Percentiles rank a stretch among this genome's conserved stretches.
phyloP scores from a whole-genome alignment of 371 early-diverging fungal genomes.

The Capillidium rhysosporum region DNA sequence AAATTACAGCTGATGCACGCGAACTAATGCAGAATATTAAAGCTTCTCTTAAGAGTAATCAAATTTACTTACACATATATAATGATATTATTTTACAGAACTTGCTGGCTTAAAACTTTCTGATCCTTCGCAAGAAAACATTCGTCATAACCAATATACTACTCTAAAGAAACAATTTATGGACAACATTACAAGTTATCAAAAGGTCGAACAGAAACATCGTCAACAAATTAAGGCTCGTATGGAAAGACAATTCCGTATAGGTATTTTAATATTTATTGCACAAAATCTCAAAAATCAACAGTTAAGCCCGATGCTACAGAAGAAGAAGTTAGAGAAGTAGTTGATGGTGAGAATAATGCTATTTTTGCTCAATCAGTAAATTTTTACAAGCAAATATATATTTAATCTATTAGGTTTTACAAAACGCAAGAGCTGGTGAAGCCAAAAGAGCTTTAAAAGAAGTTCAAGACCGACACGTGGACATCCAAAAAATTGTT shows the following conservation, averaged over 20 bases:
- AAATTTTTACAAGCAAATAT: slow-evolving; percentile 4
- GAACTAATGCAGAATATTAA: slow-evolving; percentile 2
- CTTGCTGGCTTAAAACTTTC: background rate
- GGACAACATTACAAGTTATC: slow-evolving; percentile 61
- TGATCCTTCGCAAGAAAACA: background rate
- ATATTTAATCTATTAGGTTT: slow-evolving; percentile 18
- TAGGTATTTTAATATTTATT: slow-evolving; percentile 26
- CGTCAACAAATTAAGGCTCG: slow-evolving; percentile 65
- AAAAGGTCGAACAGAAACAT: slow-evolving; percentile 55
- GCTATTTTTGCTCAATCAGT: slow-evolving; percentile 74
- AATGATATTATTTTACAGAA: background rate
- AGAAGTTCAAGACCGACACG: slow-evolving; percentile 72
- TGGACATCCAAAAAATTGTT: slow-evolving; percentile 69
- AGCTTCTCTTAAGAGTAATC: background rate
- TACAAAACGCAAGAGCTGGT: slow-evolving; percentile 49
- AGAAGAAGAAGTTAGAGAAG: slow-evolving; percentile 57
- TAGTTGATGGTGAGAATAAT: slow-evolving; percentile 47
- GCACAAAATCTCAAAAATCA: background rate
- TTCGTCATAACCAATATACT: slow-evolving; percentile 8
- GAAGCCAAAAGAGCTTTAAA: slow-evolving; percentile 59
- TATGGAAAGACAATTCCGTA: slow-evolving; percentile 64
- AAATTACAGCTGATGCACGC: background rate
- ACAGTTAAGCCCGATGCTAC: slow-evolving; percentile 68
- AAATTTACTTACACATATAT: background rate
- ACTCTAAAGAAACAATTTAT: slow-evolving; percentile 43